Base-by-base conservation (phyloP, 257 asterid genomes). In the Henckelia pumila region DNA sequence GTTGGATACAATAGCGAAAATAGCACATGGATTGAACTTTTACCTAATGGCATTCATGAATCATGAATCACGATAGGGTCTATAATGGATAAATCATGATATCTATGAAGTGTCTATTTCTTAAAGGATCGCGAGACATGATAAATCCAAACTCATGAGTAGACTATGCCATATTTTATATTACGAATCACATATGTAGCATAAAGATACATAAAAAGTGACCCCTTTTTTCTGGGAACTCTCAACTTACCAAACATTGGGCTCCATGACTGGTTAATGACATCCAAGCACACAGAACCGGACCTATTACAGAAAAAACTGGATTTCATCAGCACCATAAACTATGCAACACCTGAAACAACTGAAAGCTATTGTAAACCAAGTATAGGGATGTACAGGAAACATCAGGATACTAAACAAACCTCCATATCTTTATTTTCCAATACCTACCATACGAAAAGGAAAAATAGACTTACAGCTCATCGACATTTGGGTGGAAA, bases 401-500 rank as follows among this genome's bases (percentile, higher is more conserved):
- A 35, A 53, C 44, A 30, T 14, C 19, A 66, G 29, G 47, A 23
- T 19, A 24, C 33, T 55, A 16, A 13, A 47, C 20, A 47, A 47
- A 47, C 20, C 53, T 47, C 20, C 17, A 13, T 40, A 3, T 3
- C 0, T 40, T 14, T 28, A 40, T 40, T 40, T 40, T 6, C 13
- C 14, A 40, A 53, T 52, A 71, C 49, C 6, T 21, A 61, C 63
- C 50, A 0, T 11, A 14, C 19, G 20, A 22, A 59, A 69, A 52
- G 47, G 47, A 16, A 7, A 9, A 53, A 35, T 26, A 37, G 77
- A 69, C 96, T 88, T 74, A 92, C 98, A 84, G 74, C 76, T 92
- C 98, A 78, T 92, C 97, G 32, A 92, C 96, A 75, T 92, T 92
- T 40, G 96, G 98, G 87, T 92, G 98, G 80, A 84, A 92, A 17